Conservation (phyloP, 306 rosid genomes). For the Malus sylvestris region DNA sequence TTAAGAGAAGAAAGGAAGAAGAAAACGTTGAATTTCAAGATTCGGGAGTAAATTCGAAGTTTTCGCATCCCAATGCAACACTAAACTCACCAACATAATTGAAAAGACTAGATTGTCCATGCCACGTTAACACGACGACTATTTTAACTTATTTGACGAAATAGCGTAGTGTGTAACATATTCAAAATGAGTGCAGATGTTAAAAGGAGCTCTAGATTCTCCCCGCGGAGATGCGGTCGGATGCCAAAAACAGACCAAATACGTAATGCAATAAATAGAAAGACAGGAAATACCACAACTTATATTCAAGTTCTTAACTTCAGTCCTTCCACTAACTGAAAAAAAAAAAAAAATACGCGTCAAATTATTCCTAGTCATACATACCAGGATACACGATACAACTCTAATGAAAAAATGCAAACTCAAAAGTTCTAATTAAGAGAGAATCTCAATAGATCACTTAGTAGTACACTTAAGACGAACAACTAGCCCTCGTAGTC, state of each 20-base stretch:
- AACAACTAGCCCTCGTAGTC: slow-evolving; percentile 68
- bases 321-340: not conserved
- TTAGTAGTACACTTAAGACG: not conserved
- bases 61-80: no score
- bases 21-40: no score
- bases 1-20: no score
- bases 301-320: not conserved
- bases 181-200: no score
- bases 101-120: no score
- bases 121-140: no score
- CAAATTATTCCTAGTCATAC: not conserved
- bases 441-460: not conserved
- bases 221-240: not conserved
- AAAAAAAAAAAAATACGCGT: not conserved
- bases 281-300: not conserved
- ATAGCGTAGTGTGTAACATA: no score
- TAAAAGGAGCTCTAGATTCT: no score
- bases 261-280: not conserved
- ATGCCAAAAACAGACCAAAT: not conserved
- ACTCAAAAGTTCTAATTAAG: not conserved
- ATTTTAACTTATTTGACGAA: no score
- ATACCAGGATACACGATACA: not conserved
- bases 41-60: no score
- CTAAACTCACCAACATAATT: no score
- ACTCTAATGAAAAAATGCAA: not conserved